Percentiles rank a stretch among this genome's conserved stretches.
Conservation (phyloP, 768 basidiomycete genomes). For the Pisolithus microcarpus region DNA sequence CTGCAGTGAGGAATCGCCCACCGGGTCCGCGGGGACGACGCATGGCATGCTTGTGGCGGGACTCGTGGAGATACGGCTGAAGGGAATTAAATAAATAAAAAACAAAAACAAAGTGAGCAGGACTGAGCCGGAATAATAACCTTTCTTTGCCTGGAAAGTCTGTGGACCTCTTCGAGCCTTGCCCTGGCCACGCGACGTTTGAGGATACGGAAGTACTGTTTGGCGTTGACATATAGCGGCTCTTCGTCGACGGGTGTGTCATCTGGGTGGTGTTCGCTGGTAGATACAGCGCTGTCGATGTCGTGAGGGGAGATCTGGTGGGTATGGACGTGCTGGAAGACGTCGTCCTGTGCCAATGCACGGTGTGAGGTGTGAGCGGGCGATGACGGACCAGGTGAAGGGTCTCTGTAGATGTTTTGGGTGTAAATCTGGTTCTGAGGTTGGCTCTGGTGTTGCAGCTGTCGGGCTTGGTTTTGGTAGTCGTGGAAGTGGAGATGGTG, state of each 20-base stretch:
- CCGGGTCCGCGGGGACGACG: constrained; percentile 94
- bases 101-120: neutral
- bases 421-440: constrained; percentile 20
- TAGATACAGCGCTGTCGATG: constrained; percentile 5
- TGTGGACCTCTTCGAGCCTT: constrained; percentile 87
- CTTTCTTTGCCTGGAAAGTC: constrained; percentile 90
- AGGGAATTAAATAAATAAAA: neutral
- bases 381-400: constrained; percentile 26
- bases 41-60: constrained; percentile 97
- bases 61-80: constrained; percentile 97
- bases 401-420: constrained; percentile 20
- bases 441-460: constrained; percentile 15
- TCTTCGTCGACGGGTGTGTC: constrained; percentile 74
- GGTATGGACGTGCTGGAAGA: constrained; percentile 26
- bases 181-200: constrained; percentile 89
- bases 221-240: constrained; percentile 98
- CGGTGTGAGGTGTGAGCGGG: constrained; percentile 18
- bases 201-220: constrained; percentile 97
- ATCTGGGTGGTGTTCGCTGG: constrained; percentile 22
- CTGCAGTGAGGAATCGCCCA: constrained; percentile 93
- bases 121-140: constrained; percentile 30
- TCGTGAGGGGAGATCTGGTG: constrained; percentile 9
- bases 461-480: constrained; percentile 16
- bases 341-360: constrained; percentile 22
- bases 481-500: constrained; percentile 28